Conservation (phyloP, 2,329 filamentous ascomycete genomes). For the Beauveria sp. region DNA sequence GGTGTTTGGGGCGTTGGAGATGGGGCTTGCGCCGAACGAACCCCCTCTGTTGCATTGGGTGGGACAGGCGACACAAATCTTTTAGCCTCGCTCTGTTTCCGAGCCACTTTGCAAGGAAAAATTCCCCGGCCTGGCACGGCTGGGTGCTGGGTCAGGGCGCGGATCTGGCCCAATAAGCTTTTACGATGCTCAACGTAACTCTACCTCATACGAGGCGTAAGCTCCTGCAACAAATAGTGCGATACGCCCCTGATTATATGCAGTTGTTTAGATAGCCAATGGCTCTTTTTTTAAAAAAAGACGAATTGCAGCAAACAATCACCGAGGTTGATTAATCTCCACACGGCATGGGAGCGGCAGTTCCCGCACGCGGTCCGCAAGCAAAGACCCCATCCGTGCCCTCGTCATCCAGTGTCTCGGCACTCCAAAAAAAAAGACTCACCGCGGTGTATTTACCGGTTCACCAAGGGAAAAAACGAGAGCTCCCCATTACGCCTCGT, state of each 20-base stretch:
- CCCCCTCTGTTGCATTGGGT: neutral
- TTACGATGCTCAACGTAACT: neutral
- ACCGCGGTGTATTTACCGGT: neutral
- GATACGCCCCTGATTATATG: too few relatives aligned
- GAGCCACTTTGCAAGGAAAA: neutral
- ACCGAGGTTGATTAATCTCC: conserved; percentile 1
- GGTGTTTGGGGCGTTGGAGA: neutral
- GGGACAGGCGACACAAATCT: neutral
- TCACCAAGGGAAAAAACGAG: neutral
- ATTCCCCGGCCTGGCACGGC: neutral
- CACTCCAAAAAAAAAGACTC: neutral
- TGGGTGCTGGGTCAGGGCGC: neutral
- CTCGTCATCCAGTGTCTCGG: neutral
- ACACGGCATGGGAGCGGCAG: conserved; percentile 3
- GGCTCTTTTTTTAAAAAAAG: too few relatives aligned
- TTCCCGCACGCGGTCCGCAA: conserved; percentile 4
- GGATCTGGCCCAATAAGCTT: neutral
- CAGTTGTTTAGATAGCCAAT: too few relatives aligned
- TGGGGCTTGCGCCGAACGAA: neutral
- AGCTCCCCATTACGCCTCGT: too few relatives aligned
- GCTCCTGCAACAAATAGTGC: too few relatives aligned
- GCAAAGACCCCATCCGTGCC: conserved; percentile 5
- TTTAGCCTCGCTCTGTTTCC: neutral
- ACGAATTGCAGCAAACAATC: neutral
- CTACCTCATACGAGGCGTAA: neutral